Evolutionary conservation across 768 basidiomycete genomes (phyloP).

Genomic region (Naganishia antarctica): DNA sequence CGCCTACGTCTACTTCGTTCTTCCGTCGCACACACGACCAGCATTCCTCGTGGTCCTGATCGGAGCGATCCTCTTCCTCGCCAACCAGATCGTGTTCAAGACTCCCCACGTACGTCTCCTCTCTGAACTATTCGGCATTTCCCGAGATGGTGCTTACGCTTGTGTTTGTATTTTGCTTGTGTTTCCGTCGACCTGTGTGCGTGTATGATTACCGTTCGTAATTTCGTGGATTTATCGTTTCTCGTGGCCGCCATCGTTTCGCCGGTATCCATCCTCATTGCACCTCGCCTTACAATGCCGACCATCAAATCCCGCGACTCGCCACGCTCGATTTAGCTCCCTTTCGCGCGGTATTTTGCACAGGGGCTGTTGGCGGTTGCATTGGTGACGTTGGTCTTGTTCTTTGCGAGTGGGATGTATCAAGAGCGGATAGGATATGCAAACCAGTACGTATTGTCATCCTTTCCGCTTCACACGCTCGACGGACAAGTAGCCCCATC

Average conservation of each 20-base stretch:
- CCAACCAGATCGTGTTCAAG: constrained; percentile 5
- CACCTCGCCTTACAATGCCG: constrained; percentile 67
- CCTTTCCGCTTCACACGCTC: constrained; percentile 27
- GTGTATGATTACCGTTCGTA: neutral
- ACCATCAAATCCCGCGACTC: constrained; percentile 68
- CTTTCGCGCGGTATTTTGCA: constrained; percentile 58
- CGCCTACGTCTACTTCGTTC: neutral
- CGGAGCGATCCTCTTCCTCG: constrained; percentile 10
- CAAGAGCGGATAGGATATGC: constrained; percentile 93
- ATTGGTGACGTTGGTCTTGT: constrained; percentile 81
- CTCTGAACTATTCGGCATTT: neutral
- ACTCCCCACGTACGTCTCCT: neutral
- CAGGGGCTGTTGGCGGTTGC: constrained; percentile 78
- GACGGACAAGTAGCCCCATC: too few relatives aligned
- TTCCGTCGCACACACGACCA: neutral
- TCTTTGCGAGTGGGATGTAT: constrained; percentile 96
- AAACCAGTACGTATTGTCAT: constrained; percentile 64
- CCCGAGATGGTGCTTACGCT: neutral
- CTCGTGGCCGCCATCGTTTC: too few relatives aligned
- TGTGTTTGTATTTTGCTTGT: neutral
- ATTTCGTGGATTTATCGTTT: too few relatives aligned
- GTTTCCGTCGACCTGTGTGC: neutral
- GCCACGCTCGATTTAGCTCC: constrained; percentile 59
- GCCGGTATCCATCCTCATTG: too few relatives aligned
- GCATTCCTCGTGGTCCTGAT: constrained; percentile 38